Evolutionary conservation across 164 flowering plant species (phyloP).

Genomic region (Cinnamomum micranthum): DNA sequence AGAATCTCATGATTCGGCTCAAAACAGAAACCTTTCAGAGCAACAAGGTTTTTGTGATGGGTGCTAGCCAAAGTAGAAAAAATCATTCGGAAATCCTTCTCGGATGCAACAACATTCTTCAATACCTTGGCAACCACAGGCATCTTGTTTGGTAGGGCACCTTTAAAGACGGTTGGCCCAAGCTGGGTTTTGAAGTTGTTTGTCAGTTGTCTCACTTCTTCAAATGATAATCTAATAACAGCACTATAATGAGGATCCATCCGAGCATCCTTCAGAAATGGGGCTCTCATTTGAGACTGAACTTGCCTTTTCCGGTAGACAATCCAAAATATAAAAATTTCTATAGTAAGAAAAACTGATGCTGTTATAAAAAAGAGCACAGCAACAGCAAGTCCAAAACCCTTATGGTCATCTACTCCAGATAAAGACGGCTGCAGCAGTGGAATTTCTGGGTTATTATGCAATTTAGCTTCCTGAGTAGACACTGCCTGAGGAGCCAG

Average conservation of each 20-base stretch:
- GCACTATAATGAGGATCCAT: conserved; percentile 42
- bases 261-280: conserved; percentile 40
- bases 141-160: conserved; percentile 32
- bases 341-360: conserved; percentile 21
- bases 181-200: conserved; percentile 31
- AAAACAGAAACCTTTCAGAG: conserved; percentile 49
- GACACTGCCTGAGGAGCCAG: conserved; percentile 51
- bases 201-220: conserved; percentile 44
- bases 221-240: conserved; percentile 38
- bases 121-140: conserved; percentile 37
- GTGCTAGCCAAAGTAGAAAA: conserved; percentile 44
- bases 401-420: conserved; percentile 8
- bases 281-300: conserved; percentile 29
- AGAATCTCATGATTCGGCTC: conserved; percentile 35
- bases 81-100: conserved; percentile 40
- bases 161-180: conserved; percentile 40
- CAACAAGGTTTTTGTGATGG: conserved; percentile 49
- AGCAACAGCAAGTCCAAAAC: conserved; percentile 26
- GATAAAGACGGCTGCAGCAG: conserved; percentile 8
- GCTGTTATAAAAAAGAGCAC: conserved; percentile 33
- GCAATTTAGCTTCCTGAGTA: conserved; percentile 25
- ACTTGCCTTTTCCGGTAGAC: conserved; percentile 27
- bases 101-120: conserved; percentile 25
- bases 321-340: conserved; percentile 32
- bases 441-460: conserved; percentile 9